A percentile compares a stretch with the other conserved stretches of the same genome.
Evolutionary conservation across 2,329 filamentous ascomycete genomes (phyloP).

Genomic region (Aureobasidium sp.): DNA sequence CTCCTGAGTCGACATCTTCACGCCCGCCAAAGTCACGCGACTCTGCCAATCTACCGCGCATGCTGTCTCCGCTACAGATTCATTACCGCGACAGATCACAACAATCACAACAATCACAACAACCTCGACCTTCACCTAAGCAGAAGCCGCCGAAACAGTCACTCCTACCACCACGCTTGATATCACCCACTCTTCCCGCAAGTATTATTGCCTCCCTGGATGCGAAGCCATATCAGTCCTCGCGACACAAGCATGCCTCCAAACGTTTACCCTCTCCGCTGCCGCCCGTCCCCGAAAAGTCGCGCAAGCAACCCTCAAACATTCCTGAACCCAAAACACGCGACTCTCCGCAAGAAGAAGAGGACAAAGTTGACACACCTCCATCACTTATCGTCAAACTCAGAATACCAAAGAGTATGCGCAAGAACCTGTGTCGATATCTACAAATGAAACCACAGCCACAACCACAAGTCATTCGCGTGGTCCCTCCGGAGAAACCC

Average conservation of each 20-base stretch:
- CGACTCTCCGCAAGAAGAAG: slow-evolving; percentile 10
- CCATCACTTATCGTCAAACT: slow-evolving; percentile 10
- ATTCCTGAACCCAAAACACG: slow-evolving; percentile 2
- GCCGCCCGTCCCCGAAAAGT: neutral
- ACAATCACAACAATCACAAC: neutral
- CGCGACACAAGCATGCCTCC: neutral
- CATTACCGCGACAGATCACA: neutral
- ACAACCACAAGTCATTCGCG: slow-evolving; percentile 4
- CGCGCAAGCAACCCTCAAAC: slow-evolving; percentile 1
- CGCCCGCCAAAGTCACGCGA: slow-evolving; percentile 5
- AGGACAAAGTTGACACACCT: neutral
- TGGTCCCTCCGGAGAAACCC: slow-evolving; percentile 9
- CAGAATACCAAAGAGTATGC: slow-evolving; percentile 16
- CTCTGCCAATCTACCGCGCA: slow-evolving; percentile 11
- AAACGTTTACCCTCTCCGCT: slow-evolving; percentile 1
- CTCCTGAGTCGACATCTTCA: neutral
- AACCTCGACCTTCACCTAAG: neutral
- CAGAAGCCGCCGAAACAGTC: neutral
- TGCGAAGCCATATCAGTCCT: neutral
- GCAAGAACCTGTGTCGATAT: slow-evolving; percentile 11
- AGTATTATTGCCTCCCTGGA: slow-evolving; percentile 47
- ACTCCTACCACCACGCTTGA: slow-evolving; percentile 40
- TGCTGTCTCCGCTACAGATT: slow-evolving; percentile 14
- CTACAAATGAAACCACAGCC: slow-evolving; percentile 12
- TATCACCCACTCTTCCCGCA: slow-evolving; percentile 50